A percentile compares a stretch with the other conserved stretches of the same genome.
Conservation (phyloP, 768 basidiomycete species). For the Boletus subcaerulescens region DNA sequence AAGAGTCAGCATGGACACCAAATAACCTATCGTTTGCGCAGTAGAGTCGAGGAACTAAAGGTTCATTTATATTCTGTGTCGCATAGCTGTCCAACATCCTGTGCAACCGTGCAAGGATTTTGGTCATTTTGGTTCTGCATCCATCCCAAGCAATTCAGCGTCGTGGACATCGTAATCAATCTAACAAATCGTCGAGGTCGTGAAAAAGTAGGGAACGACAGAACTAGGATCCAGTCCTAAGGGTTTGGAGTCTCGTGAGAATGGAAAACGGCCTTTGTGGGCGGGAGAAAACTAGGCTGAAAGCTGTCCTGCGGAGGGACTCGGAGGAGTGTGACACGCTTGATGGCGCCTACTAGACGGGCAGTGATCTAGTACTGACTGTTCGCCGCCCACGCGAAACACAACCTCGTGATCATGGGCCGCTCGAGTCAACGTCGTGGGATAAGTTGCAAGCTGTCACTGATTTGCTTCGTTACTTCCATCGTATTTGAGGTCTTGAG, state of each 20-base stretch:
- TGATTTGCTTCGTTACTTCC: too few relatives aligned
- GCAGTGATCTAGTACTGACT: neutral
- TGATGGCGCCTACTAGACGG: neutral
- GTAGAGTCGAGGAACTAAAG: neutral
- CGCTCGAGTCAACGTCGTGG: too few relatives aligned
- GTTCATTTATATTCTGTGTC: slow-evolving; percentile 11
- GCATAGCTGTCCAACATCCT: slow-evolving; percentile 20
- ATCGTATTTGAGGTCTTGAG: too few relatives aligned
- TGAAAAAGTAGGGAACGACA: neutral
- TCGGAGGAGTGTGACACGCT: slow-evolving; percentile 4
- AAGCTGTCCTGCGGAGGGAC: neutral
- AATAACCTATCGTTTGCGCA: neutral
- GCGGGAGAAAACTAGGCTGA: neutral
- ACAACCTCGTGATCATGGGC: slow-evolving; percentile 3
- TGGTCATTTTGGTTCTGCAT: slow-evolving; percentile 10
- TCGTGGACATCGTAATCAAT: slow-evolving; percentile 6
- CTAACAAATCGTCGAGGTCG: neutral
- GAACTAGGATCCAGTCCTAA: neutral
- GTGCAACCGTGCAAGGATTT: slow-evolving; percentile 17
- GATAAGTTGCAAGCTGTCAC: too few relatives aligned
- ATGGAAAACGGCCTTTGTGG: neutral
- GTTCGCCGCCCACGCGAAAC: slow-evolving; percentile 1
- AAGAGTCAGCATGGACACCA: neutral
- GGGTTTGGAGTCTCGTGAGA: neutral
- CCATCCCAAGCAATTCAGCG: slow-evolving; percentile 7